Evolutionary conservation across 305 asterid species (phyloP), one percentile per base, ranked within the genome.

Genomic region (Solanum aculeatissimum): DNA sequence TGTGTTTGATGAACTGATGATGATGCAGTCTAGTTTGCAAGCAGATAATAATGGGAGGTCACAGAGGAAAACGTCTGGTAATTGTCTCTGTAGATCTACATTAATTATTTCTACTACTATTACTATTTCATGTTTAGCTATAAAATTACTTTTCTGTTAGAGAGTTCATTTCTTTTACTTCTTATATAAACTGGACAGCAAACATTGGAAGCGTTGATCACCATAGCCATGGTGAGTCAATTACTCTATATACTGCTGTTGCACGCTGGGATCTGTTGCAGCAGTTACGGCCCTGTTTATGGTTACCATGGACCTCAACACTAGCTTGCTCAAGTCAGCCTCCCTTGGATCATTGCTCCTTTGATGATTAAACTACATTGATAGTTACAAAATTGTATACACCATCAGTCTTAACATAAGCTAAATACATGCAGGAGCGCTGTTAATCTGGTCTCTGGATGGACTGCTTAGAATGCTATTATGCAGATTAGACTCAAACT

Each of bases 21-120:
- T 57, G 49, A 45, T 69, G 82, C 92, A 93, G 98, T 27, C 91
- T 94, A 16, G 97, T 92, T 25, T 93, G 97, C 95, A 95, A 93
- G 93, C 97, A 93, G 92, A 95, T 95, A 72, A 75, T 87, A 63
- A 85, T 95, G 93, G 98, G 98, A 88, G 98, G 98, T 8, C 97
- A 86, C 72, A 88, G 95, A 85, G 97, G 97, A 55, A 95, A 89
- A 90, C 93, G 98, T 83, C 85, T 93, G 97, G 97, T 92, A 88
- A 84, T 90, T 14, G 15, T 40, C 49, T 82, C 18, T 63, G 65
- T 68, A 4, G 11, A 65, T 23, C 23, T 38, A 18, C 51, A 2
- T 35, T 72, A 7, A 16, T 60, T 6, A 35, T 35, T 4, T n/a
- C n/a, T 54, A 16, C 60, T 54, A 47, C 23, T 47, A 4, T 11